Base-by-base conservation (phyloP, 1,139 yeast species). In the Maudiozyma humilis region DNA sequence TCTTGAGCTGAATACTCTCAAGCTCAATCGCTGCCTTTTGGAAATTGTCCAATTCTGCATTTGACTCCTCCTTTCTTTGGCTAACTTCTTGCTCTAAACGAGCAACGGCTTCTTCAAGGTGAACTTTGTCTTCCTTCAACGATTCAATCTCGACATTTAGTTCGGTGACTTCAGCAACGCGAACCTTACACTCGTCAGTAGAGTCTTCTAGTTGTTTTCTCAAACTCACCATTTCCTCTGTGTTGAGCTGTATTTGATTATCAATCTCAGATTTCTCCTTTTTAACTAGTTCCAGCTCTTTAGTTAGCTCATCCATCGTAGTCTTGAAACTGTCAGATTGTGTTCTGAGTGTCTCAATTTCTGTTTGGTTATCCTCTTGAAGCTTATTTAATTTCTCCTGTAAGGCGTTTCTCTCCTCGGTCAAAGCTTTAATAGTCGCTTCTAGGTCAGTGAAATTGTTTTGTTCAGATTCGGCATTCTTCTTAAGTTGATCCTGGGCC, bases 181-280 rank as follows among this genome's bases (percentile, higher is more conserved):
- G 54, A 12, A 63, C 50, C 14, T 55, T 60, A 2, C 47, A 50
- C 18, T 56, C 56, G 45, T 62, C 65, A 36, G 50, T 52, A 1
- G 54, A 51, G 15, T 57, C 49, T 15, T 54, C 57, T 23, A 50
- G 47, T 2, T 47, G 48, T 17, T 33, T 42, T 10, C 23, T 20
- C 8, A 38, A 15, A 13, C 20, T 40, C 33, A 52, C 34, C 2
- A 52, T 29, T 31, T 58, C 57, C 39, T 27, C 35, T 14, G 3
- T 2, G 16, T 14, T 18, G 32, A 23, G 27, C 27, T 23, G n/a
- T 1, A 20, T 20, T 13, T 42, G 25, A 4, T 32, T 18, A 5
- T 23, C 14, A 16, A n/a, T 3, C n/a, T 16, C 15, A 3, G 35
- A n/a, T 8, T 23, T 23, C 8, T 38, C 20, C 18, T 35, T 27